Base-by-base conservation (phyloP, 208 protist genomes). In the Eutreptiella sp. region DNA sequence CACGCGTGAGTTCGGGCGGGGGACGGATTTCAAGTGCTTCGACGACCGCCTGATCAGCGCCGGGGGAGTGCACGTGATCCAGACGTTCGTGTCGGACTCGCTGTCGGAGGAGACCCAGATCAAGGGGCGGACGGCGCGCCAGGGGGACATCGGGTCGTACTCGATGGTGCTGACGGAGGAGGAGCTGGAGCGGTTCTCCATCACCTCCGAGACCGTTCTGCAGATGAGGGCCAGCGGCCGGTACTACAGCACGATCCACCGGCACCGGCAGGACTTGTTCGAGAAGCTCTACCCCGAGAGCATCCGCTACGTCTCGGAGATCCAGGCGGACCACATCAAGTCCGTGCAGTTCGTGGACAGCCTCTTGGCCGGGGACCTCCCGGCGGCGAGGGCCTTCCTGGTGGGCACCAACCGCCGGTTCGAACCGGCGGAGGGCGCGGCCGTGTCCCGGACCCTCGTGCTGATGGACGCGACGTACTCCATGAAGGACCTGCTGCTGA, bases 51-150 rank as follows among this genome's bases (percentile, higher is more conserved):
- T 69, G 55, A 23, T 60, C 24, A 23, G 35, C 3, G 24, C 16
- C 14, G 63, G 63, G 11, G 63, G 63, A 2, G 28, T 69, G 23
- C 63, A 69, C 46, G 46, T 67, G 19, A 65, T 68, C 26, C 63
- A 69, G 61, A 68, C 63, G n/a, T 69, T 69, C 46, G 26, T 69
- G 21, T 24, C 53, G n/a, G 36, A 53, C 3, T 36, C 54, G n/a
- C 19, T 45, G 61, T 65, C 59, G 35, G 63, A 69, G 43, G 53
- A 69, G 38, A 41, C 68, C 19, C 63, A 69, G 43, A 69, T 69
- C 39, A 69, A 69, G 21, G 63, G 63, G 2, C 33, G 63, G 28
- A 47, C 55, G 32, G 63, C 63, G 31, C 54, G 63, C 4, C 63
- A 69, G 21, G 63, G 63, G 26, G 38, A 69, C 31, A 45, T 43